These are phyloP conservation scores for Plasmodium gaboni DNA, from an alignment of 169 alveolate genomes.

Conservation along the genomic window DNA sequence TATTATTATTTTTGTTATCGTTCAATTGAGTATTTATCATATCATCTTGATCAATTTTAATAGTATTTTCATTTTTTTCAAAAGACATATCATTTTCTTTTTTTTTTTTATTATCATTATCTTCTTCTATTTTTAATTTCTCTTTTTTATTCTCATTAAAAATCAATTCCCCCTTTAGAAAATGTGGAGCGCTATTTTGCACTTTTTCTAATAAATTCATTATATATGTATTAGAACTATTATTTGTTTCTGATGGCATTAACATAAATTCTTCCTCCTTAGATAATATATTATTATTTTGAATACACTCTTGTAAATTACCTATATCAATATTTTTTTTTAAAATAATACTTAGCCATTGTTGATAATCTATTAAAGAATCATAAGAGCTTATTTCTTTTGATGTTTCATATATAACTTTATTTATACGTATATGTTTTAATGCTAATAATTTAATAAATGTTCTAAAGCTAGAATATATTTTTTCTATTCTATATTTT, in stretches of 20 bases:
- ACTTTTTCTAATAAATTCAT: constrained; percentile 3
- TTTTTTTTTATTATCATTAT: no score
- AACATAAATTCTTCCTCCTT: constrained; percentile 47
- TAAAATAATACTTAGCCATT: constrained; percentile 47
- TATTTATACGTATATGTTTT: constrained; percentile 39
- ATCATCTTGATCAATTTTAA: no score
- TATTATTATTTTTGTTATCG: no score
- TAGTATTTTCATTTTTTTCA: constrained; percentile 1
- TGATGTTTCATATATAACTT: background rate
- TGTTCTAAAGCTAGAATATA: constrained; percentile 42
- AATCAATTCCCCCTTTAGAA: constrained; percentile 77
- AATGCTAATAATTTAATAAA: constrained; percentile 32
- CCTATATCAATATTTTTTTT: constrained; percentile 16
- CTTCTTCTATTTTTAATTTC: background rate
- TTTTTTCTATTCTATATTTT: constrained; percentile 63
- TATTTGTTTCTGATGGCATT: constrained; percentile 26
- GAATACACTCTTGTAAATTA: constrained; percentile 28
- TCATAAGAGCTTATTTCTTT: constrained; percentile 39
- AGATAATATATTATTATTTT: constrained; percentile 31
- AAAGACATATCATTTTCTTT: background rate
- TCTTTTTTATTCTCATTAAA: constrained; percentile 1
- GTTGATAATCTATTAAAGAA: constrained; percentile 62
- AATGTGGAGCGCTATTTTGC: constrained; percentile 13
- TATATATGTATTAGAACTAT: background rate
- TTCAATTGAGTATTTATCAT: no score